These are phyloP conservation scores for Aspergillus amoenus DNA, from an alignment of 2,329 filamentous ascomycete genomes.

Conservation along the genomic window DNA sequence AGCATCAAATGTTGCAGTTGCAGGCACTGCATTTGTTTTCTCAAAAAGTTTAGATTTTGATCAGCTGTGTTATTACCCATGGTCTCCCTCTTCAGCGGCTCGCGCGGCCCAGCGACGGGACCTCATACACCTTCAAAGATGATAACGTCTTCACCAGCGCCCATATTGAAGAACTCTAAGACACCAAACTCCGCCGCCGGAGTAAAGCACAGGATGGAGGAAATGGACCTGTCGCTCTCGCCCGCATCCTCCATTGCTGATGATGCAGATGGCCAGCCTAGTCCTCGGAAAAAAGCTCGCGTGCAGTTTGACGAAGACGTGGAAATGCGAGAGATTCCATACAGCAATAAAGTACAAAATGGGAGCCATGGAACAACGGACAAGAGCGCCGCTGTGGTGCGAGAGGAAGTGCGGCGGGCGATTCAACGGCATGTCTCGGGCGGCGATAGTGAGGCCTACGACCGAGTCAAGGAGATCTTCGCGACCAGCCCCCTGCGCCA, in stretches of 20 bases:
- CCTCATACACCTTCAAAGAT: constrained; percentile 30
- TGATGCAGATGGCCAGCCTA: constrained; percentile 26
- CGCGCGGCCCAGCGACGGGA: constrained; percentile 27
- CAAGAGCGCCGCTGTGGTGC: constrained; percentile 58
- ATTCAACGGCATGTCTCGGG: constrained; percentile 53
- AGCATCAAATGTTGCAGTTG: constrained; percentile 24
- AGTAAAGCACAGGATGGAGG: constrained; percentile 40
- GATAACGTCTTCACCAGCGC: constrained; percentile 33
- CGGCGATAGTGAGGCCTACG: constrained; percentile 57
- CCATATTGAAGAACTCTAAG: constrained; percentile 40
- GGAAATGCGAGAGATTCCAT: constrained; percentile 25
- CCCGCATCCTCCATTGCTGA: constrained; percentile 31
- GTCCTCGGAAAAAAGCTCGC: constrained; percentile 41
- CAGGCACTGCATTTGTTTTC: constrained; percentile 6
- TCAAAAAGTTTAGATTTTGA: constrained; percentile 10
- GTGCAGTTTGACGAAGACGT: constrained; percentile 45
- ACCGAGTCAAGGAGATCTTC: constrained; percentile 56
- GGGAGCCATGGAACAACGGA: constrained; percentile 39
- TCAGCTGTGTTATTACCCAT: constrained; percentile 23
- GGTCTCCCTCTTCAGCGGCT: constrained; percentile 34
- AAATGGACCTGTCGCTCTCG: constrained; percentile 34
- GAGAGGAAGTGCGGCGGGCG: constrained; percentile 61
- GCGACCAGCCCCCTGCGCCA: constrained; percentile 45
- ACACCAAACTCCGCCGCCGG: constrained; percentile 21
- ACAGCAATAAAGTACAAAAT: constrained; percentile 20